A percentile compares a stretch with the other conserved stretches of the same genome.
These are phyloP conservation scores for Calamus simplicifolius DNA, from an alignment of 176 grass and related monocot genomes.

Conservation along the genomic window DNA sequence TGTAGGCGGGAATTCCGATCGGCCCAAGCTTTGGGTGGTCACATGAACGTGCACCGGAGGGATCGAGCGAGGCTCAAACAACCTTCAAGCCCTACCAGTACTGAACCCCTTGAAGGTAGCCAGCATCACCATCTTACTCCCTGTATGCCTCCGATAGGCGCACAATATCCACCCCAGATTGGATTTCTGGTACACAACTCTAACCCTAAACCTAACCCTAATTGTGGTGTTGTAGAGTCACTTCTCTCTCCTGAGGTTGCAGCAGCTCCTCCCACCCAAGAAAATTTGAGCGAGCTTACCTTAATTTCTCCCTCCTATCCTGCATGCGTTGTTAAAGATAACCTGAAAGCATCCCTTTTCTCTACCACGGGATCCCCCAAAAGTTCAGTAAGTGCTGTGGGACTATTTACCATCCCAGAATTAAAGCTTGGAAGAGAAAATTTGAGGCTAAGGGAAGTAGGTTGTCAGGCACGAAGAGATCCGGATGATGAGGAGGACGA, in stretches of 20 bases:
- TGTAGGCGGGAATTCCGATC: slow-evolving; percentile 16
- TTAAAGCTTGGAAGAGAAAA: not conserved
- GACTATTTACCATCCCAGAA: not conserved
- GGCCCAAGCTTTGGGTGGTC: slow-evolving; percentile 17
- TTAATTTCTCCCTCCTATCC: slow-evolving; percentile 4
- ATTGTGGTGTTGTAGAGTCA: not conserved
- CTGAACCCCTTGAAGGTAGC: not conserved
- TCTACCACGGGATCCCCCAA: too few relatives aligned
- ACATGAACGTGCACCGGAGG: slow-evolving; percentile 23
- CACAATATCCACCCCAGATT: not conserved
- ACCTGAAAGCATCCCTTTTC: not conserved
- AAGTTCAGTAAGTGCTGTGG: too few relatives aligned
- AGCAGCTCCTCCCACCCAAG: not conserved
- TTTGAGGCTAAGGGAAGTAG: not conserved
- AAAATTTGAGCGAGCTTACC: not conserved
- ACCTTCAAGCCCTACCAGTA: not conserved
- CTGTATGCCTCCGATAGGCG: not conserved
- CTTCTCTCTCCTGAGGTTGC: not conserved
- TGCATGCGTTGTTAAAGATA: not conserved
- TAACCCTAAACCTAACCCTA: slow-evolving; percentile 10
- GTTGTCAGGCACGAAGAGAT: not conserved
- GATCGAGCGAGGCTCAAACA: slow-evolving; percentile 18
- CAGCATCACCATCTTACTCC: not conserved
- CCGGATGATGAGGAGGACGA: not conserved
- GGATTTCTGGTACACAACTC: not conserved